phyloP scores from a whole-genome alignment of 768 basidiomycete genomes.

The Podaxis carcinomalis region DNA sequence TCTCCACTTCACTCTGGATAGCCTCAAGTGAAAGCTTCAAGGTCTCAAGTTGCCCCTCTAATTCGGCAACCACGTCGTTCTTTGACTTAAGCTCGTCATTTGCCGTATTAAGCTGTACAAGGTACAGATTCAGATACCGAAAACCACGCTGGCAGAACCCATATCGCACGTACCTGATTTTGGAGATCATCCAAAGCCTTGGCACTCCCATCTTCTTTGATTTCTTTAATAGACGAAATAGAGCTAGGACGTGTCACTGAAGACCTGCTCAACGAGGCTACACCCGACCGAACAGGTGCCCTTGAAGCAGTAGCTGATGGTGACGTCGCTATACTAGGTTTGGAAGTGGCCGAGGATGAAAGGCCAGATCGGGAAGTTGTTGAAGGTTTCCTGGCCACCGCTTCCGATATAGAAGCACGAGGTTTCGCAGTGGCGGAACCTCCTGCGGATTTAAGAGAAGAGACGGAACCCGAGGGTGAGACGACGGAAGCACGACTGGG shows the following conservation, averaged over 20 bases:
- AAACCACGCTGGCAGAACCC: neutral
- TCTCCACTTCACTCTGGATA: conserved; percentile 41
- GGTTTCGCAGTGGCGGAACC: conserved; percentile 43
- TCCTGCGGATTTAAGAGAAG: conserved; percentile 42
- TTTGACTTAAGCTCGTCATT: conserved; percentile 51
- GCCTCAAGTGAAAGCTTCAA: conserved; percentile 47
- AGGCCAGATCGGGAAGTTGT: conserved; percentile 27
- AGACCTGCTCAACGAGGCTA: conserved; percentile 2
- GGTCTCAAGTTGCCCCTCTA: conserved; percentile 49
- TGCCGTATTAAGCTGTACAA: conserved; percentile 54
- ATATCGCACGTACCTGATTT: conserved; percentile 42
- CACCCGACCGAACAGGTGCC: neutral
- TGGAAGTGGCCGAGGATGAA: conserved; percentile 25
- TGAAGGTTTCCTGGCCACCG: conserved; percentile 41
- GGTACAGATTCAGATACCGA: neutral
- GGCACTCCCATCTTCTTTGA: conserved; percentile 49
- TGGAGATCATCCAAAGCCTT: conserved; percentile 53
- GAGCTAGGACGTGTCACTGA: conserved; percentile 28
- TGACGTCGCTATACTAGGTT: conserved; percentile 37
- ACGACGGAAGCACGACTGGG: conserved; percentile 43
- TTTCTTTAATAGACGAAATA: conserved; percentile 71
- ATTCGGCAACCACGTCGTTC: conserved; percentile 39
- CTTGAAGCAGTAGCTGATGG: conserved; percentile 25
- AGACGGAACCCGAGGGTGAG: conserved; percentile 51
- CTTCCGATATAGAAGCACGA: conserved; percentile 66